Evolutionary conservation across 345 rosid species (phyloP).

Genomic region (Aquilaria sinensis): DNA sequence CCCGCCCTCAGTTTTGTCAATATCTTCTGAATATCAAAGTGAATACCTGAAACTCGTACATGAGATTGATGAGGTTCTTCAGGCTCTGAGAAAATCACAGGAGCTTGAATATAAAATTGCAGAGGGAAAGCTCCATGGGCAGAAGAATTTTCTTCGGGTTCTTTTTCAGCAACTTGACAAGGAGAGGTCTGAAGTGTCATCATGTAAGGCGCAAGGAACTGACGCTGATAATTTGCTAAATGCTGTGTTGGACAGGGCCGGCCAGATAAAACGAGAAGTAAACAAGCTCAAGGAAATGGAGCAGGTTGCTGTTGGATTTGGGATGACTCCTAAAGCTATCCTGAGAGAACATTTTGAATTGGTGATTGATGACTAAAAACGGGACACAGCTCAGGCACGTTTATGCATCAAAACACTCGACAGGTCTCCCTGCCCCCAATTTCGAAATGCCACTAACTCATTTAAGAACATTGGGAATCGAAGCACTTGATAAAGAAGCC

Average conservation of each 20-base stretch:
- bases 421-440: too few species aligned
- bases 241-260: constrained; percentile 35
- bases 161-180: constrained; percentile 61
- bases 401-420: too few species aligned
- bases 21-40: constrained; percentile 32
- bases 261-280: constrained; percentile 52
- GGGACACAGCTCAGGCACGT: too few species aligned
- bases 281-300: constrained; percentile 59
- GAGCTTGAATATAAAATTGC: constrained; percentile 59
- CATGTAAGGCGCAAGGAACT: constrained; percentile 19
- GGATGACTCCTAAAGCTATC: constrained; percentile 44
- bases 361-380: constrained; percentile 25
- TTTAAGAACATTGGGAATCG: too few species aligned
- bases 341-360: constrained; percentile 50
- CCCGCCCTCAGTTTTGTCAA: constrained; percentile 17
- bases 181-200: constrained; percentile 47
- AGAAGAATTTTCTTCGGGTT: constrained; percentile 48
- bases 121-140: constrained; percentile 49
- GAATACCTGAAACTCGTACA: constrained; percentile 55
- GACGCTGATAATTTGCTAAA: constrained; percentile 26
- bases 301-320: constrained; percentile 69
- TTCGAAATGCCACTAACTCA: too few species aligned
- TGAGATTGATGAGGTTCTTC: constrained; percentile 55
- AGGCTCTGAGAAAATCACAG: constrained; percentile 47
- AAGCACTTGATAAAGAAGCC: too few species aligned